phyloP scores from a whole-genome alignment of 306 rosid species.

The Cucurbita argyrosperma region DNA sequence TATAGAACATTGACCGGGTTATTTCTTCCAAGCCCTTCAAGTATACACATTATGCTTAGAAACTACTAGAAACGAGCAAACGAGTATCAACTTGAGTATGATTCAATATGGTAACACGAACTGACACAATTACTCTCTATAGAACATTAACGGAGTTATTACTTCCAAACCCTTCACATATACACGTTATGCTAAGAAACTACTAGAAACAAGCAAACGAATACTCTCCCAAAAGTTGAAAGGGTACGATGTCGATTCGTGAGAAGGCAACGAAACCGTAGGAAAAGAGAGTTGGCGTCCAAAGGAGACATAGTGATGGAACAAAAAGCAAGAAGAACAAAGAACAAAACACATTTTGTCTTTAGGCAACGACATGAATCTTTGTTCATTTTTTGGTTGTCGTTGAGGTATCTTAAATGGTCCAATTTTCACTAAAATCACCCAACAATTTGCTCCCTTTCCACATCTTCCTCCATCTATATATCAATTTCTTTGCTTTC shows the following conservation, averaged over 20 bases:
- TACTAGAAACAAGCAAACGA: background rate
- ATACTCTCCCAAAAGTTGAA: background rate
- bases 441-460: background rate
- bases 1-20: too few species aligned
- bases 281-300: background rate
- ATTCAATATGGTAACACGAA: too few species aligned
- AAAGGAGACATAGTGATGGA: background rate
- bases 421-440: background rate
- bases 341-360: background rate
- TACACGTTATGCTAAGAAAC: background rate
- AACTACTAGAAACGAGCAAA: too few species aligned
- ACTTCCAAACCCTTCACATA: background rate
- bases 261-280: background rate
- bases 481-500: background rate
- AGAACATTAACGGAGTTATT: background rate
- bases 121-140: too few species aligned
- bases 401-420: background rate
- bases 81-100: too few species aligned
- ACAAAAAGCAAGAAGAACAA: background rate
- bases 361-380: background rate
- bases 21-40: too few species aligned
- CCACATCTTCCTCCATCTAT: background rate
- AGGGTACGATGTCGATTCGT: background rate
- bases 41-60: too few species aligned
- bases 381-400: constrained; percentile 3